Base-by-base conservation (phyloP, 2,329 filamentous ascomycete genomes). In the Hypoxylon sp. region DNA sequence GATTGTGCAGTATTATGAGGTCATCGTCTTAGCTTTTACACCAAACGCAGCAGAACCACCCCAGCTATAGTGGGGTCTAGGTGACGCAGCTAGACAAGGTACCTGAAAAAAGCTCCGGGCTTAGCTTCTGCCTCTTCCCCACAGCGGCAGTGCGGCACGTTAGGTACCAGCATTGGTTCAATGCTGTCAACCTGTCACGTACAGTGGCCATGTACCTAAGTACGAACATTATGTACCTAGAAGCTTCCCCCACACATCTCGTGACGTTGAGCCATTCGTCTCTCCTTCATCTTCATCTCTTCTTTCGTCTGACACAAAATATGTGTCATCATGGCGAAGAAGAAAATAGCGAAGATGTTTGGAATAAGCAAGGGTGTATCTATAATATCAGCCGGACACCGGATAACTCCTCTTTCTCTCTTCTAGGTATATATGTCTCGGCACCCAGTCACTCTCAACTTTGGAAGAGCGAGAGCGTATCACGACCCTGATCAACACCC, bases 21-120 rank as follows among this genome's bases (percentile, higher is more conserved):
- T 59, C 56, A 59, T 56, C 37, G 36, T 11, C 16, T 37, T 12
- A 7, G 41, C 15, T 19, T 35, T 36, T 37, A 25, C 34, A 36
- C 50, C 27, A 50, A 6, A n/a, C n/a, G n/a, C n/a, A n/a, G n/a
- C n/a, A n/a, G n/a, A n/a, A 48, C 7, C 29, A 42, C 13, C 43
- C 44, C 30, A 51, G 42, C 31, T 36, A 13, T 37, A 19, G 16
- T 13, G 16, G 51, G 37, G 35, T 36, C 15, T 15, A 41, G 23
- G 43, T 52, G 55, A 51, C 38, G 43, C 46, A 55, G 47, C 47
- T 57, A 57, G 27, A 44, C 40, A 49, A 35, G 34, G 53, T 53
- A 11, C 49, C 44, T 46, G 35, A 32, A 51, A n/a, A 56, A 59
- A 51, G 44, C 48, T 50, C 51, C 52, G 41, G 34, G 11, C 20